These are phyloP conservation scores for Picochlorum sp. DNA, from an alignment of 139 green algal species.

Conservation along the genomic window DNA sequence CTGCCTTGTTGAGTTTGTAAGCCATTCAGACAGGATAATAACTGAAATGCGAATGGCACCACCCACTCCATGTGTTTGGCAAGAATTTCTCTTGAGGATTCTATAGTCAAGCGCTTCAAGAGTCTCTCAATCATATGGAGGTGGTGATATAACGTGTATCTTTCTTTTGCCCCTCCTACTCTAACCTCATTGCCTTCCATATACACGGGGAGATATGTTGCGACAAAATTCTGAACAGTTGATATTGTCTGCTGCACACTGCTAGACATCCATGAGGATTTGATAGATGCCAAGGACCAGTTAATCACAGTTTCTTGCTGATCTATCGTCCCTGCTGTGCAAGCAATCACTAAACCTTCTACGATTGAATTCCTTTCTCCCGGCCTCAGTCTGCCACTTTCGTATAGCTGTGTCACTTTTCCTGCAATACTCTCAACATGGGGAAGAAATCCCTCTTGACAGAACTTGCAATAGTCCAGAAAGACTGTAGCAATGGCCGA, in stretches of 20 bases:
- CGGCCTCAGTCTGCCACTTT: slow-evolving; percentile 36
- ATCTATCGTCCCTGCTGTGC: slow-evolving; percentile 11
- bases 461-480: slow-evolving; percentile 34
- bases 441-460: slow-evolving; percentile 42
- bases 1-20: slow-evolving; percentile 31
- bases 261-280: slow-evolving; percentile 35
- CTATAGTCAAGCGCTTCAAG: slow-evolving; percentile 19
- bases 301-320: slow-evolving; percentile 29
- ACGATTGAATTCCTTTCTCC: slow-evolving; percentile 55
- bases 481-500: slow-evolving; percentile 28
- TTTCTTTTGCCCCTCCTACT: slow-evolving; percentile 17
- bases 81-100: slow-evolving; percentile 14
- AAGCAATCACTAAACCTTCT: slow-evolving; percentile 46
- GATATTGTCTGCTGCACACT: slow-evolving; percentile 39
- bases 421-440: slow-evolving; percentile 52
- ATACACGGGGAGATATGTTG: slow-evolving; percentile 27
- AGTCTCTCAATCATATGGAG: slow-evolving; percentile 58
- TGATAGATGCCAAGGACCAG: slow-evolving; percentile 48
- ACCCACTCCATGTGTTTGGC: slow-evolving; percentile 36
- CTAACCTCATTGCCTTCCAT: not conserved
- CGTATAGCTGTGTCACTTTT: slow-evolving; percentile 45
- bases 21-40: slow-evolving; percentile 44
- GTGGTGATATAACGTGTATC: slow-evolving; percentile 63
- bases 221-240: slow-evolving; percentile 37
- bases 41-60: slow-evolving; percentile 24